Base-by-base conservation (phyloP, 1,139 yeast genomes). In the Protomyces pachydermus region DNA sequence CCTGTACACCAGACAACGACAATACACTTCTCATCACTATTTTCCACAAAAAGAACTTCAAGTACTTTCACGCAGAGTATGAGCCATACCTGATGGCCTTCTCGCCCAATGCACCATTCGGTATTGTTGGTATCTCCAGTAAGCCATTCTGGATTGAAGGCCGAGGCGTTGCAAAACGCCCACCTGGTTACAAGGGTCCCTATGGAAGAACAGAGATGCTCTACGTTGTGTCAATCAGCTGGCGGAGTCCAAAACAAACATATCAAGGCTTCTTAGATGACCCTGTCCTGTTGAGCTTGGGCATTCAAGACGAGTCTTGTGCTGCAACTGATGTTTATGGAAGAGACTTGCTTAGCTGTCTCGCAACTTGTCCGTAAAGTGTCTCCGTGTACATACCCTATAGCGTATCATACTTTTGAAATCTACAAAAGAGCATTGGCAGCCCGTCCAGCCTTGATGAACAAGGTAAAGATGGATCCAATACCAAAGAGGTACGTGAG, bases 401-500 rank as follows among this genome's bases (percentile, higher is more conserved):
- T 20, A 28, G 32, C 32, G 32, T 6, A 6, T 5, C 8, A 5
- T 28, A 6, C 32, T 5, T 28, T 28, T 14, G 42, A 38, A 18
- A 42, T 42, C 53, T 57, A 57, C 53, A 57, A 45, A 25, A 57
- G 50, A 8, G 52, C 34, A 25, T 58, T 58, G 52, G 54, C 35
- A 12, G 62, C 62, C 18, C 52, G 51, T 34, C 62, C 62, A 16
- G 62, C 56, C 56, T 58, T 58, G 62, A 58, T 54, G 42, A 58
- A 58, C 35, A 58, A 20, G 35, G 62, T 52, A 32, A 58, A 38
- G 56, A 51, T 52, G 35, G 56, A 20, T 14, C 45, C 62, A 50
- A 58, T 58, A n/a, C 62, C 62, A 25, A 34, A n/a, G 25, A 58
- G 25, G 48, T 51, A 58, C 18, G 32, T 52, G 45, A 58, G 14